Evolutionary conservation across 495 filamentous ascomycete genomes (phyloP).

Genomic region (Pyrenula massariospora): DNA sequence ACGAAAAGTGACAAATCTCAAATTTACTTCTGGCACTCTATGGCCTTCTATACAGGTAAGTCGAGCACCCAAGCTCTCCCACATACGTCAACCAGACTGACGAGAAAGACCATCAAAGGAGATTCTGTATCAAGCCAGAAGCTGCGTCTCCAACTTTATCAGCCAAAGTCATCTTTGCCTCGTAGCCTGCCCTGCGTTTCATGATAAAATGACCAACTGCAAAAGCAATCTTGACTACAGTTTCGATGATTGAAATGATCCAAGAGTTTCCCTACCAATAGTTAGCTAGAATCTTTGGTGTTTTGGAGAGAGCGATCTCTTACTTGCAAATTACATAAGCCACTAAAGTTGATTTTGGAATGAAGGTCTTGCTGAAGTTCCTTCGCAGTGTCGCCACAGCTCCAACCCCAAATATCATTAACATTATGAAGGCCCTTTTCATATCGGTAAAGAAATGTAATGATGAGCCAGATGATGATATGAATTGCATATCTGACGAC

Average conservation of each 20-base stretch:
- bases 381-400: conserved; percentile 1
- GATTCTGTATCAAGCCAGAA: conserved; percentile 4
- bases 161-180: conserved; percentile 7
- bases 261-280: conserved; percentile 4
- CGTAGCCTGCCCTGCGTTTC: conserved; percentile 3
- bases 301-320: background rate
- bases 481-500: conserved; percentile 7
- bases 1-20: no score
- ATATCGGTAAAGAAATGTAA: conserved; percentile 8
- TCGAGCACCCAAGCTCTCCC: no score
- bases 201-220: conserved; percentile 8
- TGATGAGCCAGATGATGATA: conserved; percentile 5
- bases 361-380: background rate
- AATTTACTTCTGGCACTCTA: no score
- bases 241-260: conserved; percentile 7
- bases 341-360: conserved; percentile 1
- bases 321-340: conserved; percentile 2
- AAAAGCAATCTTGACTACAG: conserved; percentile 6
- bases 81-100: no score
- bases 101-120: no score
- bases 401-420: conserved; percentile 12
- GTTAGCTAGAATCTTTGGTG: background rate
- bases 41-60: no score
- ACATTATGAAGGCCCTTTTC: conserved; percentile 5
- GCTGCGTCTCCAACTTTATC: conserved; percentile 5